Evolutionary conservation across 345 rosid genomes (phyloP), one percentile per base, ranked within the genome.

Genomic region (Lumnitzera littorea): DNA sequence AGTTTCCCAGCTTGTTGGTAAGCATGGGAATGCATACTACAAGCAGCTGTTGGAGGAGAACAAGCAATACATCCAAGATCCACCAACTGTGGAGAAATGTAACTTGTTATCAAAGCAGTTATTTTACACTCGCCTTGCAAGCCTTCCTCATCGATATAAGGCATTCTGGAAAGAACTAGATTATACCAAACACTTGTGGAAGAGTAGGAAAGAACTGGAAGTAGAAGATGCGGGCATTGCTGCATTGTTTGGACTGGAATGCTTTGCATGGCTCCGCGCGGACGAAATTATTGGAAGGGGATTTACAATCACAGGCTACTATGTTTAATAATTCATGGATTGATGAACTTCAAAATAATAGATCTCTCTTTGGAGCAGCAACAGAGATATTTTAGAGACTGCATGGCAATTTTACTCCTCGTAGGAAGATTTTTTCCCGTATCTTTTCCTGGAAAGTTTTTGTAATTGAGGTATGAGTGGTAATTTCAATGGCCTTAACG

Each of bases 231-330:
- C 76, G 4, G 87, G 83, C 53, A 74, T 82, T 60, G 86, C 89
- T 20, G 80, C 89, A 2, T 65, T 82, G 61, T 86, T 84, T 53
- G 86, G 91, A 56, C 63, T 89, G 49, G 96, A 86, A 68, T 86
- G 91, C 61, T 82, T 82, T 7, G 87, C 84, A 2, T 89, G 91
- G 86, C 84, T 27, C 66, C 80, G 95, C 68, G 82, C 82, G 8
- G 91, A 91, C 64, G 89, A 89, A 74, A 75, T 86, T 23, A 71
- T 76, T 23, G 96, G 87, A 58, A 72, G 91, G 53, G 91, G 89
- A 54, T 86, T 86, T 74, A 86, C 89, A 36, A 55, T 86, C 83
- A 72, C 89, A 0, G 89, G 91, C 57, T 86, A 86, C 79, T 75
- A 75, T 52, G 76, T 76, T 65, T 84, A 69, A 82, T 57, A 56